phyloP scores from a whole-genome alignment of 352 stramenopile species.

The Pythium brachiatum region DNA sequence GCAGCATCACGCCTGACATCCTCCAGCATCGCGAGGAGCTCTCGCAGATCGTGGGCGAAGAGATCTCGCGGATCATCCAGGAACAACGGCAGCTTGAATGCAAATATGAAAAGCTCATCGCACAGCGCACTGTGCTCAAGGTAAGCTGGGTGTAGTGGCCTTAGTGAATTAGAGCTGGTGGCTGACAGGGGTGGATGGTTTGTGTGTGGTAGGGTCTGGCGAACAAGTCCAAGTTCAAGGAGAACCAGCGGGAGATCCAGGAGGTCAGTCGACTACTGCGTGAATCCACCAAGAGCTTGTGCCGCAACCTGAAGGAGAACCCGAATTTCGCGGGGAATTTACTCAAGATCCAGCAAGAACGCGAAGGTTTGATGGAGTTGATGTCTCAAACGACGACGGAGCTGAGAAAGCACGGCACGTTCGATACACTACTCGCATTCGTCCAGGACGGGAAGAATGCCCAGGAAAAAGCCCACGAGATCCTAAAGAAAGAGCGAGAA shows the following conservation, averaged over 20 bases:
- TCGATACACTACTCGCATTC: slow-evolving; percentile 70
- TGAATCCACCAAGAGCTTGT: slow-evolving; percentile 91
- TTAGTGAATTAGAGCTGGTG: background rate
- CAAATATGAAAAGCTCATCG: slow-evolving; percentile 90
- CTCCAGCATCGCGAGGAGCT: slow-evolving; percentile 91
- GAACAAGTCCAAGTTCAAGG: slow-evolving; percentile 93
- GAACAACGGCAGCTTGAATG: slow-evolving; percentile 84
- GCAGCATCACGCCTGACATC: slow-evolving; percentile 89
- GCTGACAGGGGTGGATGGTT: background rate
- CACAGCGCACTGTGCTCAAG: slow-evolving; percentile 83
- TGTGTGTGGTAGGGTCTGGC: slow-evolving; percentile 52
- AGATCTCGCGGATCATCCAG: slow-evolving; percentile 92
- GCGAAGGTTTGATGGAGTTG: slow-evolving; percentile 76
- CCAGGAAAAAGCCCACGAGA: slow-evolving; percentile 73
- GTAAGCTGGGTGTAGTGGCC: slow-evolving; percentile 2
- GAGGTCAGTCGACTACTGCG: slow-evolving; percentile 87
- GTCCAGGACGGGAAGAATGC: slow-evolving; percentile 77
- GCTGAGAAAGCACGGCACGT: slow-evolving; percentile 73
- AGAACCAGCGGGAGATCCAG: slow-evolving; percentile 91
- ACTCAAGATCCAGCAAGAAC: slow-evolving; percentile 91
- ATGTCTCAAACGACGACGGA: slow-evolving; percentile 59
- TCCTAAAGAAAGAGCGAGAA: slow-evolving; percentile 84
- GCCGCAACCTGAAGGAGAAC: slow-evolving; percentile 92
- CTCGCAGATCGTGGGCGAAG: slow-evolving; percentile 89
- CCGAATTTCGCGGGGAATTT: slow-evolving; percentile 92